Evolutionary conservation across 2,329 filamentous ascomycete species (phyloP).

Genomic region (Cytospora mali): DNA sequence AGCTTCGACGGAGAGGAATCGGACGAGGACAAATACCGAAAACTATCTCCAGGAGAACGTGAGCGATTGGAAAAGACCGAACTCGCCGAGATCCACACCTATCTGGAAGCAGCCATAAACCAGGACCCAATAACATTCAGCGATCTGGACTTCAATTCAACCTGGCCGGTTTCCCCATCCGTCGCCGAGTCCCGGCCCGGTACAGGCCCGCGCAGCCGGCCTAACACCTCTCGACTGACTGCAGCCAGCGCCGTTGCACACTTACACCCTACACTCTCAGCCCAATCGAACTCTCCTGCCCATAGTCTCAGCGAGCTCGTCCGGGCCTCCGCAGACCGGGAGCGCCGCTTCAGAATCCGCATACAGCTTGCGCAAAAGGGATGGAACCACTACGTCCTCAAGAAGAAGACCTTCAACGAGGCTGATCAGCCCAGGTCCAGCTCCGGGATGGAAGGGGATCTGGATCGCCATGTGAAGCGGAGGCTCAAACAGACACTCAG

Average conservation of each 20-base stretch:
- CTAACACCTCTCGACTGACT: not conserved
- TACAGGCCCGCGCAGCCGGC: slow-evolving; percentile 6
- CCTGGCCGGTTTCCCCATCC: not conserved
- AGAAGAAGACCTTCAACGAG: not conserved
- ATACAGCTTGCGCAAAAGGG: slow-evolving; percentile 19
- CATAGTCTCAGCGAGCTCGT: slow-evolving; percentile 14
- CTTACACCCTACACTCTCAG: not conserved
- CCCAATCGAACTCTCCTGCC: not conserved
- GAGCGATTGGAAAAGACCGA: not conserved
- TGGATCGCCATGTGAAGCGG: not conserved
- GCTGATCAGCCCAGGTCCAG: not conserved
- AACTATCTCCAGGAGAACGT: slow-evolving; percentile 5
- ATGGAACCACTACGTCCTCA: slow-evolving; percentile 22
- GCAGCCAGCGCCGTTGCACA: not conserved
- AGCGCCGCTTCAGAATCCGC: slow-evolving; percentile 16
- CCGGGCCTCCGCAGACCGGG: slow-evolving; percentile 15
- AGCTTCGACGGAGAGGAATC: slow-evolving; percentile 19
- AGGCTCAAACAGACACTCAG: slow-evolving; percentile 5
- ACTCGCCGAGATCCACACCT: not conserved
- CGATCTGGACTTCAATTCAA: slow-evolving; percentile 11
- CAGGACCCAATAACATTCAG: slow-evolving; percentile 18
- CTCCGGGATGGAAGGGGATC: not conserved
- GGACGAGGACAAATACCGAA: slow-evolving; percentile 16
- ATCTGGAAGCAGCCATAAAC: slow-evolving; percentile 15
- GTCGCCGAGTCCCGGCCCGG: slow-evolving; percentile 5